Conservation (phyloP, 306 rosid species). For the Cucumis hystrix region DNA sequence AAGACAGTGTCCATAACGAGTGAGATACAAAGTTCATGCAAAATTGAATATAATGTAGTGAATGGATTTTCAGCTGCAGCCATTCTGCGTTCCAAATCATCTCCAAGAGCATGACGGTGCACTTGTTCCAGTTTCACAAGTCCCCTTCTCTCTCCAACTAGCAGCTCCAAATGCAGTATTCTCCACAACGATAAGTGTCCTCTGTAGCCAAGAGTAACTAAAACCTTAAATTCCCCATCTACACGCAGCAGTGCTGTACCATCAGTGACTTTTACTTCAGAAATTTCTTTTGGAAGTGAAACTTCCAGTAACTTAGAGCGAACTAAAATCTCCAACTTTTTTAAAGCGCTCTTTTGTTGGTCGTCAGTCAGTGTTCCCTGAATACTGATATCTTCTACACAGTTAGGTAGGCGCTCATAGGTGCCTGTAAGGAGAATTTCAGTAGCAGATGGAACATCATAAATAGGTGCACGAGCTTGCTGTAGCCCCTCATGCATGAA, state of each 20-base stretch:
- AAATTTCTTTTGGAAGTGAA: slow-evolving; percentile 69
- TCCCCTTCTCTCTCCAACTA: slow-evolving; percentile 77
- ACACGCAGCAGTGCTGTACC: slow-evolving; percentile 73
- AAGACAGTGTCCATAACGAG: slow-evolving; percentile 87
- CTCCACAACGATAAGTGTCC: slow-evolving; percentile 97
- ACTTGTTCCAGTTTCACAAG: slow-evolving; percentile 54
- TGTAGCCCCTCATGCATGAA: slow-evolving; percentile 99
- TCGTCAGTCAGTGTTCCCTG: slow-evolving; percentile 64
- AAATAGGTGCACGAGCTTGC: slow-evolving; percentile 95
- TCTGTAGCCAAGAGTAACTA: slow-evolving; percentile 88
- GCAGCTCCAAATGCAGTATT: slow-evolving; percentile 87
- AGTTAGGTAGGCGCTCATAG: slow-evolving; percentile 77
- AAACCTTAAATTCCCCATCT: slow-evolving; percentile 84
- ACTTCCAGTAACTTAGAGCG: slow-evolving; percentile 78
- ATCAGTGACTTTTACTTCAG: slow-evolving; percentile 55
- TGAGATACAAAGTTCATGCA: slow-evolving; percentile 82
- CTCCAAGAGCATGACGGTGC: slow-evolving; percentile 64
- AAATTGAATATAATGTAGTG: slow-evolving; percentile 55
- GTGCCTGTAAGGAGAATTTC: slow-evolving; percentile 79
- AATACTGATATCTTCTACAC: slow-evolving; percentile 69
- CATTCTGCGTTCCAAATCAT: slow-evolving; percentile 96
- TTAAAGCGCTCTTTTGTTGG: slow-evolving; percentile 81
- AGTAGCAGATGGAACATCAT: slow-evolving; percentile 89
- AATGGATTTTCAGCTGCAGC: slow-evolving; percentile 86
- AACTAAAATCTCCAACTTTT: slow-evolving; percentile 77